Evolutionary conservation across 768 basidiomycete genomes (phyloP).

Genomic region (Cubamyces lactineus): DNA sequence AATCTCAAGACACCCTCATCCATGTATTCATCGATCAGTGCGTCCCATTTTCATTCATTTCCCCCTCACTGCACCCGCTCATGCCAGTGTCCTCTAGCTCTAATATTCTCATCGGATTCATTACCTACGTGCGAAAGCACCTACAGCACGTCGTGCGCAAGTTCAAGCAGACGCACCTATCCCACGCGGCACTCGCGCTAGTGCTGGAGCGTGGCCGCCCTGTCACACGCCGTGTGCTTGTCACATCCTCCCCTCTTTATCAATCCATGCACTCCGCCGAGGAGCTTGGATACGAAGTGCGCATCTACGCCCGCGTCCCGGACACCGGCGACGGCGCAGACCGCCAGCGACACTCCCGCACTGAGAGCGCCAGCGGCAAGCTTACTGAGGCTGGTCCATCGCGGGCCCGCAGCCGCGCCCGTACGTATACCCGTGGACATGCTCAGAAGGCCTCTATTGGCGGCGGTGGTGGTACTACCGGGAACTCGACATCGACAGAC

Average conservation of each 20-base stretch:
- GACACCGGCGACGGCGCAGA: constrained; percentile 68
- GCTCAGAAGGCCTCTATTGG: constrained; percentile 28
- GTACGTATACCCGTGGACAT: constrained; percentile 26
- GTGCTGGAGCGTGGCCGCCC: constrained; percentile 83
- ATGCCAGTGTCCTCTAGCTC: constrained; percentile 51
- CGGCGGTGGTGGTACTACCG: constrained; percentile 18
- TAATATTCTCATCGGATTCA: constrained; percentile 83
- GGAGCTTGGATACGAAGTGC: constrained; percentile 74
- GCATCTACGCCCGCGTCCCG: constrained; percentile 71
- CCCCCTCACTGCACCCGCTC: constrained; percentile 1
- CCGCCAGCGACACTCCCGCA: constrained; percentile 37
- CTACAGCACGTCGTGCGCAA: constrained; percentile 42
- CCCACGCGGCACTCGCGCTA: constrained; percentile 75
- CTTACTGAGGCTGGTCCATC: constrained; percentile 21
- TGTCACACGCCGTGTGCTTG: constrained; percentile 73
- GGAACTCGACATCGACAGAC: constrained; percentile 34
- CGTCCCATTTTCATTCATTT: constrained; percentile 30
- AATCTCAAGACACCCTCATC: constrained; percentile 37
- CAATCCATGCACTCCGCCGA: constrained; percentile 78
- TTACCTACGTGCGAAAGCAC: constrained; percentile 68
- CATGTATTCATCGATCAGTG: constrained; percentile 64
- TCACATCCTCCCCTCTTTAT: constrained; percentile 82
- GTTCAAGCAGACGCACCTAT: constrained; percentile 55
- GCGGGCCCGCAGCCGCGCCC: constrained; percentile 22
- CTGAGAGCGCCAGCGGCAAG: constrained; percentile 4